These are phyloP conservation scores for Orbilia javanica DNA, from an alignment of 2,329 filamentous ascomycete species.

Conservation along the genomic window DNA sequence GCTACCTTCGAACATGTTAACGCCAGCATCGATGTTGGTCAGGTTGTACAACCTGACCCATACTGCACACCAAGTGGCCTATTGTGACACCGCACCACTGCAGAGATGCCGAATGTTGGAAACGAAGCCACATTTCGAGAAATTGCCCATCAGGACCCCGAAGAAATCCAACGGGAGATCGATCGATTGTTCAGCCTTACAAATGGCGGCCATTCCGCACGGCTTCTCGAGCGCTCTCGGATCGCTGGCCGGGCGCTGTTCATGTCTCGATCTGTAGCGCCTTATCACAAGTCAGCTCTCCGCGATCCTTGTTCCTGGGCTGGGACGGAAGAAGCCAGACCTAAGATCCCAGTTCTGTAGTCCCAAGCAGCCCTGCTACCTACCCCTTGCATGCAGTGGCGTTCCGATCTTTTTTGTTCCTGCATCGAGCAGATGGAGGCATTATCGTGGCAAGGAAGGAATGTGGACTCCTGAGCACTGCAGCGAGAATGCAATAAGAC, in stretches of 20 bases:
- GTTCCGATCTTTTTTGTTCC: constrained; percentile 26
- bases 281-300: constrained; percentile 9
- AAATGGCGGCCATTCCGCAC: not conserved
- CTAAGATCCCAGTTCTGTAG: constrained; percentile 20
- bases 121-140: constrained; percentile 24
- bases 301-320: constrained; percentile 23
- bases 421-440: constrained; percentile 16
- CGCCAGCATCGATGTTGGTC: not conserved
- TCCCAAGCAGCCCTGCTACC: constrained; percentile 17
- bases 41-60: not conserved
- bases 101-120: constrained; percentile 25
- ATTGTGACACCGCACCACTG: constrained; percentile 16
- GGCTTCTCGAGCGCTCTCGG: constrained; percentile 15
- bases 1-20: no score
- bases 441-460: constrained; percentile 22
- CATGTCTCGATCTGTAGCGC: not conserved
- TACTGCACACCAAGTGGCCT: constrained; percentile 6
- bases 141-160: not conserved
- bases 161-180: not conserved
- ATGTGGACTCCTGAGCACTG: constrained; percentile 26
- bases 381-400: constrained; percentile 28
- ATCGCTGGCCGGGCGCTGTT: constrained; percentile 2
- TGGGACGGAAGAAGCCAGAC: constrained; percentile 29
- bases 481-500: constrained; percentile 1
- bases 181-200: constrained; percentile 37